Conservation (phyloP, 257 asterid species). For the Ophiorrhiza pumila region DNA sequence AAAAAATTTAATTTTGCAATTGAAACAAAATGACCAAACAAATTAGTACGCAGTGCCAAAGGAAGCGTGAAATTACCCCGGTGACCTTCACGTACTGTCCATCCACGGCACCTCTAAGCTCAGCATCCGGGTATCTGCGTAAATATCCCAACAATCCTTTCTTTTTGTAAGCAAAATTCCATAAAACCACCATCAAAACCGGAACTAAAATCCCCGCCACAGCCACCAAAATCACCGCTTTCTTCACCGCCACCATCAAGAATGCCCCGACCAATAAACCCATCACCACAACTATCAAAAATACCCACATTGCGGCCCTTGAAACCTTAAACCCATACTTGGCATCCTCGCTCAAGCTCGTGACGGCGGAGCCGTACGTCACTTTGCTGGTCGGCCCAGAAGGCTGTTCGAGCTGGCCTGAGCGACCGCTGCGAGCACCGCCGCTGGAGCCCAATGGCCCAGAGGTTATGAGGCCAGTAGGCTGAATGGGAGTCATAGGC, state of each 20-base stretch:
- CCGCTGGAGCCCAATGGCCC: constrained; percentile 58
- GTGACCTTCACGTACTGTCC: constrained; percentile 97
- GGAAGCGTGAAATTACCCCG: constrained; percentile 62
- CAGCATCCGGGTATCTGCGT: constrained; percentile 61
- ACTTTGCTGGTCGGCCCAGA: constrained; percentile 46
- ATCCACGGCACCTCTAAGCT: constrained; percentile 86
- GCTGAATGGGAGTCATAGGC: constrained; percentile 78
- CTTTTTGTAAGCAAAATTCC: constrained; percentile 60
- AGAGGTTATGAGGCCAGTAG: constrained; percentile 69
- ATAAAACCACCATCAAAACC: constrained; percentile 34
- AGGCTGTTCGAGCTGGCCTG: constrained; percentile 57
- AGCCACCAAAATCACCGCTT: constrained; percentile 55
- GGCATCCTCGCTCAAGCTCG: constrained; percentile 50
- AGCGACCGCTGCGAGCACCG: constrained; percentile 59
- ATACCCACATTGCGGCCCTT: constrained; percentile 80
- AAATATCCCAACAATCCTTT: constrained; percentile 55
- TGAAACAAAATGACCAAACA: background rate
- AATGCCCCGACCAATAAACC: constrained; percentile 84
- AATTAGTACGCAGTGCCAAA: background rate
- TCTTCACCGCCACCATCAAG: constrained; percentile 75
- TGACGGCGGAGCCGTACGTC: constrained; percentile 72
- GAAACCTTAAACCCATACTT: constrained; percentile 77
- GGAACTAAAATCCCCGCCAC: constrained; percentile 50
- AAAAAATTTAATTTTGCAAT: constrained; percentile 4
- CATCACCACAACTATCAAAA: constrained; percentile 68